phyloP scores from a whole-genome alignment of 441 rosid genomes.

The Populus trichocarpa region DNA sequence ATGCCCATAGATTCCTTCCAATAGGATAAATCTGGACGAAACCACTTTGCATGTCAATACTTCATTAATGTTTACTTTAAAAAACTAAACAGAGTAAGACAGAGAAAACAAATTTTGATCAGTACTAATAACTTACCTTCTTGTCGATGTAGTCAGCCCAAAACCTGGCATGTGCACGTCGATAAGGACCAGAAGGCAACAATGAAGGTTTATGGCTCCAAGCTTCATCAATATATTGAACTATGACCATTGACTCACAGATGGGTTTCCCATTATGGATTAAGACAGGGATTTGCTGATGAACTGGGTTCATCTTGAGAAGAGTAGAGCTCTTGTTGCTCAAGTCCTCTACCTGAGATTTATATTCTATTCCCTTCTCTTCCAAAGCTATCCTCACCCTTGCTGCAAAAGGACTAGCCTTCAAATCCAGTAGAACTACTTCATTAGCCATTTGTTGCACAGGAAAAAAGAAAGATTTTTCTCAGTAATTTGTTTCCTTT shows the following conservation, averaged over 20 bases:
- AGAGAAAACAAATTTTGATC: too few species aligned
- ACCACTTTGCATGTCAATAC: not conserved
- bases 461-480: not conserved
- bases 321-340: not conserved
- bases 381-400: too few species aligned
- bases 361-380: not conserved
- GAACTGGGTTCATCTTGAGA: conserved; percentile 2
- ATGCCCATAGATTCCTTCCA: not conserved
- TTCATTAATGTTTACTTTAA: too few species aligned
- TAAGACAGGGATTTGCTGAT: not conserved
- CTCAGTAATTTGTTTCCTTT: not conserved
- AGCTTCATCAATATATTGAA: too few species aligned
- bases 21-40: not conserved
- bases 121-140: too few species aligned
- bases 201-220: too few species aligned
- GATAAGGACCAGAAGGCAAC: too few species aligned
- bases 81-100: too few species aligned
- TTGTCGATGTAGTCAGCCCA: too few species aligned
- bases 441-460: not conserved
- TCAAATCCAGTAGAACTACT: not conserved
- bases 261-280: too few species aligned
- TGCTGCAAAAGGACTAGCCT: not conserved
- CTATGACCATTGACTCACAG: too few species aligned
- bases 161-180: too few species aligned
- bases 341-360: not conserved